A percentile compares a stretch with the other conserved stretches of the same genome.
Conservation (phyloP, 2,329 filamentous ascomycete species). For the Cordyceps pruinosa region DNA sequence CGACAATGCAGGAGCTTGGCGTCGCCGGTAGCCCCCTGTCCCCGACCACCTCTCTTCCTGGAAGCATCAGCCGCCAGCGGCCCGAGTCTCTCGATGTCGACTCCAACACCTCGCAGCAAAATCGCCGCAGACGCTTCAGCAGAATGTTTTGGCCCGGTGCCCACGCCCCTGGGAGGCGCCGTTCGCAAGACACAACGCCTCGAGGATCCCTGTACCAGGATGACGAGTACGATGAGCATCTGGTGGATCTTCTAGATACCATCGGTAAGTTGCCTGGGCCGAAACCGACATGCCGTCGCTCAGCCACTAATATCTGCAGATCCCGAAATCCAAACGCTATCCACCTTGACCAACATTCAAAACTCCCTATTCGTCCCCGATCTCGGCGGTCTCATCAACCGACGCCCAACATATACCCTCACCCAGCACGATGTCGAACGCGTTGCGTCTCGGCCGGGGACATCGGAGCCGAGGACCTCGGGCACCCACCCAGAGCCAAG, state of each 20-base stretch:
- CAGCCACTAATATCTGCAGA: slow-evolving; percentile 42
- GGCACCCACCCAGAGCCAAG: slow-evolving; percentile 14
- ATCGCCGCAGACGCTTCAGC: slow-evolving; percentile 1
- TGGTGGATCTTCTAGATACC: slow-evolving; percentile 35
- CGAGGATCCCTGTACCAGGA: slow-evolving; percentile 11
- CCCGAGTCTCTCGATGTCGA: background rate
- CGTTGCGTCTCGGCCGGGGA: slow-evolving; percentile 6
- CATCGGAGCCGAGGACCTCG: slow-evolving; percentile 1
- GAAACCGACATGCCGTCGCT: slow-evolving; percentile 1
- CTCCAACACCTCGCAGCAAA: background rate
- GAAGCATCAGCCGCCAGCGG: slow-evolving; percentile 8
- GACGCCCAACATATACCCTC: slow-evolving; percentile 70
- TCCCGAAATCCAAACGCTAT: slow-evolving; percentile 74
- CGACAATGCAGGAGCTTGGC: slow-evolving; percentile 29
- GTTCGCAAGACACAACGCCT: background rate
- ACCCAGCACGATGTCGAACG: slow-evolving; percentile 36
- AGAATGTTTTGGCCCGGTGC: slow-evolving; percentile 12
- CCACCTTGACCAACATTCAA: slow-evolving; percentile 81
- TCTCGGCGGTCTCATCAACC: slow-evolving; percentile 67
- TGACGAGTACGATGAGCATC: slow-evolving; percentile 31
- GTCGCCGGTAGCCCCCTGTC: slow-evolving; percentile 19
- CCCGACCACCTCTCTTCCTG: slow-evolving; percentile 23
- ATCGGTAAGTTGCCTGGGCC: slow-evolving; percentile 25
- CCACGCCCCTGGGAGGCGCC: background rate
- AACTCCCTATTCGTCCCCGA: slow-evolving; percentile 84